phyloP scores from a whole-genome alignment of 108 stramenopile genomes.

The Skeletonema tropicum region DNA sequence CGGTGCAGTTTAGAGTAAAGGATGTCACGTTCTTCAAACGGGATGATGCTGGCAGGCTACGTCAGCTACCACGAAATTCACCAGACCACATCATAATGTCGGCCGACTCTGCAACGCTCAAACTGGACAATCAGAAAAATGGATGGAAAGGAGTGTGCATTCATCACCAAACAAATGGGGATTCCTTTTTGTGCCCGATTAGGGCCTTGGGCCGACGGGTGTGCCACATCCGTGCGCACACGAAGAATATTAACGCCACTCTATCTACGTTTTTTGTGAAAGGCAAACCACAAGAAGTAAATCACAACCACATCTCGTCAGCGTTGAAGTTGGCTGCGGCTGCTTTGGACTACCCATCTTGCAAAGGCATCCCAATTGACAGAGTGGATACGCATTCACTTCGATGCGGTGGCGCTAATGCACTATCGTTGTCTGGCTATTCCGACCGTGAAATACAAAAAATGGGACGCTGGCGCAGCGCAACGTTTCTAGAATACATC shows the following conservation, averaged over 20 bases:
- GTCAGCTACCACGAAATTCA: neutral
- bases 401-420: neutral
- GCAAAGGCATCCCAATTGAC: conserved; percentile 8
- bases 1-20: neutral
- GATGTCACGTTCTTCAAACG: neutral
- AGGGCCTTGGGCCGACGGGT: neutral
- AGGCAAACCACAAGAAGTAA: no score
- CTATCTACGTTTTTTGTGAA: no score
- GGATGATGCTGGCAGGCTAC: neutral
- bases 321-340: neutral
- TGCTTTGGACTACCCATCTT: neutral
- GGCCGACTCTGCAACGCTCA: neutral
- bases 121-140: conserved; percentile 6
- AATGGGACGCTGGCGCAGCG: conserved; percentile 5
- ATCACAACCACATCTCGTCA: neutral
- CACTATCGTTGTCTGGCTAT: neutral
- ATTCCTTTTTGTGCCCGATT: neutral
- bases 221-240: neutral
- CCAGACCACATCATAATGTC: neutral
- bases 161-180: neutral
- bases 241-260: no score
- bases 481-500: neutral
- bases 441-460: neutral
- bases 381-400: conserved; percentile 2
- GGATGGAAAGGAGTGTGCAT: conserved; percentile 5